Base-by-base conservation (phyloP, 805 yeast genomes). In the Pichia heedii region DNA sequence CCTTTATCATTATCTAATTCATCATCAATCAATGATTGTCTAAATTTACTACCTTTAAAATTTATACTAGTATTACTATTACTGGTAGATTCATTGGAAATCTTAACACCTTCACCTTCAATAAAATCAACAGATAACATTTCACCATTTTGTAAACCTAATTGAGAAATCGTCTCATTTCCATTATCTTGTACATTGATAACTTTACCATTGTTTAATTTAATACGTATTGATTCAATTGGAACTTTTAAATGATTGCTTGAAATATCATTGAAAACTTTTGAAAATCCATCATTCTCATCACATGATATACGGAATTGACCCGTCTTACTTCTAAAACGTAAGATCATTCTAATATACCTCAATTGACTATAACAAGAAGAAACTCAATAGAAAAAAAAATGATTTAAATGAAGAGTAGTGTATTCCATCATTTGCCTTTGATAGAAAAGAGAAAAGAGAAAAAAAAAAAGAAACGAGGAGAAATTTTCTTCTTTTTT, bases 251-350 rank as follows among this genome's bases (percentile, higher is more conserved):
- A 15, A 29, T 29, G 12, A 15, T 29, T 29, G 12, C 15, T n/a
- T 12, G 32, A 29, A 29, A 29, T 29, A 13, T 29, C 32, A 29
- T 15, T 29, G 18, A 29, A 29, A 26, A 29, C 21, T 26, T 29
- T 37, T 5, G n/a, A 20, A 15, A 35, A 21, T 22, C 22, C 22
- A 21, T 22, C 22, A n/a, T 22, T 12, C 6, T 22, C 16, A 35
- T 35, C 21, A 35, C 37, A 35, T 22, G 37, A 15, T 22, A 84
- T 71, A 43, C 97, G 73, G 57, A 76, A 77, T 75, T 78, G 81
- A 11, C 97, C 97, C 51, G 84, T 83, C 54, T 77, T 85, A 26
- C 90, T 71, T 56, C 96, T 73, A 63, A 90, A 85, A 55, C 98
- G 69, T 29, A 29, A 29, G 15, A 29, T 29, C 8, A 16, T 29